Evolutionary conservation across 345 rosid species (phyloP).

Genomic region (Moricandia arvensis): DNA sequence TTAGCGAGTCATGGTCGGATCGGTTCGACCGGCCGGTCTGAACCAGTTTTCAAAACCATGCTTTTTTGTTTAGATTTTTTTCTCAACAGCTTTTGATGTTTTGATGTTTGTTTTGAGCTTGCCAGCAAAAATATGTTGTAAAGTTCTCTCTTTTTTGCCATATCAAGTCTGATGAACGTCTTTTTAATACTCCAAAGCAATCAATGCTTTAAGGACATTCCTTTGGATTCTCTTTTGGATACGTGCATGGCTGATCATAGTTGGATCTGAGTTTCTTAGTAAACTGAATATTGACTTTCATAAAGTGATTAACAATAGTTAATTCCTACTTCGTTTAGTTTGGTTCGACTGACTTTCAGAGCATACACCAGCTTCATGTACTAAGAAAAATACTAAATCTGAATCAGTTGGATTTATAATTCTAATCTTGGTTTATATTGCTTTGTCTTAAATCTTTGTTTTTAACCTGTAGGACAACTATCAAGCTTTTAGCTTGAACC

Average conservation of each 20-base stretch:
- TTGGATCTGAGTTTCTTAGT: constrained; percentile 34
- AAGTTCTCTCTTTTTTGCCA: no score
- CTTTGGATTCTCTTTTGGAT: background rate
- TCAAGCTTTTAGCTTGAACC: background rate
- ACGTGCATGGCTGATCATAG: constrained; percentile 32
- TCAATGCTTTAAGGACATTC: no score
- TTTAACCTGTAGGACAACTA: constrained; percentile 12
- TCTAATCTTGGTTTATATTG: background rate
- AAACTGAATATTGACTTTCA: background rate
- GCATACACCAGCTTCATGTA: background rate
- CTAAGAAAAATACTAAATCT: background rate
- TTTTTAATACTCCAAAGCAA: no score
- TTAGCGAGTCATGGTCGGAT: no score
- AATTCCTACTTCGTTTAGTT: background rate
- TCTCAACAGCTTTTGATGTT: constrained; percentile 18
- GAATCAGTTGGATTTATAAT: background rate
- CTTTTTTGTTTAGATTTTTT: background rate
- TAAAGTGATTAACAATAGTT: background rate
- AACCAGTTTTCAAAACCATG: no score
- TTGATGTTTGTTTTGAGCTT: constrained; percentile 28
- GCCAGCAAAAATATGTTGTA: background rate
- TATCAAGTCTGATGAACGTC: no score
- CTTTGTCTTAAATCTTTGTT: background rate
- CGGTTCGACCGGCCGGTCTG: no score
- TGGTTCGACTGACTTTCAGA: background rate